These are phyloP conservation scores for Kernera saxatilis DNA, from an alignment of 345 rosid species.

Conservation along the genomic window DNA sequence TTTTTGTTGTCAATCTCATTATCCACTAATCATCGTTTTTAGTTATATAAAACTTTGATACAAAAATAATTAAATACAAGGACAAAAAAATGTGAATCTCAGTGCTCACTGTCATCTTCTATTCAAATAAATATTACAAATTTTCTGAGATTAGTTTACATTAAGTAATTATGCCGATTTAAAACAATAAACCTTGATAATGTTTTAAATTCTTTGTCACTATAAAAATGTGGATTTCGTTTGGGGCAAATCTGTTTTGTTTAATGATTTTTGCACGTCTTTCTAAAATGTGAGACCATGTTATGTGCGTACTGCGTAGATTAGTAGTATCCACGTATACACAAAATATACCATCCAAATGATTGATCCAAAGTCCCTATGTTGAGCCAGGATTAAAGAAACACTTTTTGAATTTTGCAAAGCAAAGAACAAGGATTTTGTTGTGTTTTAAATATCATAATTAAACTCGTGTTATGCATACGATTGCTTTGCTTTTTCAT, in stretches of 20 bases:
- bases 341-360: background rate
- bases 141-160: background rate
- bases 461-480: background rate
- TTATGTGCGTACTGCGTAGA: background rate
- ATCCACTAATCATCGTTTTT: too few relatives aligned
- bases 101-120: background rate
- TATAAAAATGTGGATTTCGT: constrained; percentile 23
- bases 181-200: background rate
- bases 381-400: background rate
- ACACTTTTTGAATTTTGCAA: background rate
- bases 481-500: background rate
- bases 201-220: constrained; percentile 3
- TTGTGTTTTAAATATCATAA: background rate
- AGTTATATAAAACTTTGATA: too few relatives aligned
- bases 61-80: background rate
- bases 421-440: background rate
- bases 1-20: too few relatives aligned
- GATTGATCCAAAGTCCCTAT: background rate
- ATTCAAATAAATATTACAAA: background rate
- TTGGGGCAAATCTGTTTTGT: background rate
- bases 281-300: background rate
- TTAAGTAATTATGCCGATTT: background rate
- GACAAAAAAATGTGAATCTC: background rate
- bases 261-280: constrained; percentile 12
- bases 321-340: constrained; percentile 17